Evolutionary conservation across 257 asterid species (phyloP).

Genomic region (Petunia secreta): DNA sequence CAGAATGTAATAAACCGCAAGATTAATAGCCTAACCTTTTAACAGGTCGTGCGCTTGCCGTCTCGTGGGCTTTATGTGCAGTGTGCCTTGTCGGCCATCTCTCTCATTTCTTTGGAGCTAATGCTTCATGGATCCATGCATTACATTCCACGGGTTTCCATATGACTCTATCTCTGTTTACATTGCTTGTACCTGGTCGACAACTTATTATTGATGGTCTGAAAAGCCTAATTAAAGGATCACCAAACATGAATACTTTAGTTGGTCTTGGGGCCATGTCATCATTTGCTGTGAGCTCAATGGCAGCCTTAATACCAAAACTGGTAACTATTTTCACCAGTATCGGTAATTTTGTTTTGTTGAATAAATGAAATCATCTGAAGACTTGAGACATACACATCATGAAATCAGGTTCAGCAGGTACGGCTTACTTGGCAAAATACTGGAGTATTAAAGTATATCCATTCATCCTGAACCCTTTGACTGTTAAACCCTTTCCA

Average conservation of each 20-base stretch:
- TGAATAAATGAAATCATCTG: not conserved
- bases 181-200: conserved; percentile 95
- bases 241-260: conserved; percentile 97
- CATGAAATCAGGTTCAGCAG: conserved; percentile 13
- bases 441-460: not conserved
- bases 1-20: conserved; percentile 28
- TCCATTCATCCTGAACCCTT: conserved; percentile 8
- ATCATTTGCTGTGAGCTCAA: conserved; percentile 94
- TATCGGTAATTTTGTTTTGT: conserved; percentile 17
- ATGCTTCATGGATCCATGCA: conserved; percentile 94
- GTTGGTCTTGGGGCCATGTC: conserved; percentile 99
- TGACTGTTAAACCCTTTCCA: not conserved
- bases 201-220: conserved; percentile 86
- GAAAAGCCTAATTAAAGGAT: conserved; percentile 82
- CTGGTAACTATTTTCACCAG: conserved; percentile 59
- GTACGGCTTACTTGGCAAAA: conserved; percentile 4
- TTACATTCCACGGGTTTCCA: conserved; percentile 95
- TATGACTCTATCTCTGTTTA: conserved; percentile 78
- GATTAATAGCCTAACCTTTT: conserved; percentile 32
- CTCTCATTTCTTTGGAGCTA: conserved; percentile 90
- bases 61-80: conserved; percentile 97
- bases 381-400: not conserved
- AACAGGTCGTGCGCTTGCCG: conserved; percentile 96
- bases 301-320: conserved; percentile 89
- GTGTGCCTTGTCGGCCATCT: conserved; percentile 91